Base-by-base conservation (phyloP, 2,329 filamentous ascomycete genomes). In the Fusarium cyanostomum region DNA sequence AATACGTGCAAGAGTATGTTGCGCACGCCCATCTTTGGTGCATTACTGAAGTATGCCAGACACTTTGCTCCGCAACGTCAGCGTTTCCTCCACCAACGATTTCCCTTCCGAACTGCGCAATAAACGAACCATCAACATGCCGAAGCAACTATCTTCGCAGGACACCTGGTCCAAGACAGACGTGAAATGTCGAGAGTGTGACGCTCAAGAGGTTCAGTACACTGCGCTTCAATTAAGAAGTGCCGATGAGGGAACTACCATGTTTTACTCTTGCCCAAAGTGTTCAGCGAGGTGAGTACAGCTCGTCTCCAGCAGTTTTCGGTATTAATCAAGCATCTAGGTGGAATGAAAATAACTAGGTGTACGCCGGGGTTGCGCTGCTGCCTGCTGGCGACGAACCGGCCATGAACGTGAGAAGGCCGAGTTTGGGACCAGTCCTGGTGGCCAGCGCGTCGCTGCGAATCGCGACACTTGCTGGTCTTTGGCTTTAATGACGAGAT, bases 211-310 rank as follows among this genome's bases (percentile, higher is more conserved):
- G 31, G 60, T 59, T 27, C 42, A 33, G n/a, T 63, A 63, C 28
- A 63, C 60, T 11, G 44, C 56, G 18, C 52, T 63, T 7, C 60
- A 63, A 35, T 38, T 59, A 43, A 43, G 60, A 15, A 54, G 60
- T 41, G 60, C 60, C 11, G 60, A 59, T 35, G 60, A 63, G 33
- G 60, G 60, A 27, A 53, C 56, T 2, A 63, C 60, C 18, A 45
- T 63, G 39, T 63, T 63, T 45, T 63, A 63, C 37, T 50, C 39
- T 16, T 63, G 60, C 44, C 21, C 55, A n/a, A 42, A 49, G 3
- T 63, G 56, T 30, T 50, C 41, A 10, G 34, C 30, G 13, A 59
- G 44, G 60, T 59, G 26, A 50, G 45, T 50, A 30, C 1, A 12
- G 8, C 26, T n/a, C 18, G 24, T 26, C 21, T 26, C 21, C 12